Evolutionary conservation across 805 yeast genomes (phyloP).

Genomic region (Yarrowia sp.): DNA sequence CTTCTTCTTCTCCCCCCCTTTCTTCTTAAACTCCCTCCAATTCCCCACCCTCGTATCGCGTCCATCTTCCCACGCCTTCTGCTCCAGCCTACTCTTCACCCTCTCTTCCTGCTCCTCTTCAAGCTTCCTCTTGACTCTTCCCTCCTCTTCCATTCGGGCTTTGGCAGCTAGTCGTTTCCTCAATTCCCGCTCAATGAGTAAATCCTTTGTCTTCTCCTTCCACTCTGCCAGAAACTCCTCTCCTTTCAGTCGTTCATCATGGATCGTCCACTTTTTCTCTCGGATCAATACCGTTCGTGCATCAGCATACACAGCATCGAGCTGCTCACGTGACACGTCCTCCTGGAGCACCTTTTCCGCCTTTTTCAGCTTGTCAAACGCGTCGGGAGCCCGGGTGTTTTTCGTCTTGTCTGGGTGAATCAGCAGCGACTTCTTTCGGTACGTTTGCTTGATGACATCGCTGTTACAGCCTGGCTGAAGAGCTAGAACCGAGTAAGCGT

Average conservation of each 20-base stretch:
- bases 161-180: constrained; percentile 46
- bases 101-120: constrained; percentile 40
- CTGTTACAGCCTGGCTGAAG: constrained; percentile 45
- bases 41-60: constrained; percentile 56
- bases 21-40: constrained; percentile 55
- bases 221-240: constrained; percentile 44
- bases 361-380: constrained; percentile 58
- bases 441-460: constrained; percentile 47
- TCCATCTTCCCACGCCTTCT: constrained; percentile 58
- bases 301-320: constrained; percentile 48
- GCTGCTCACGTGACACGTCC: constrained; percentile 42
- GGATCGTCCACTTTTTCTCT: constrained; percentile 41
- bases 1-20: constrained; percentile 48
- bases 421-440: constrained; percentile 57
- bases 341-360: constrained; percentile 49
- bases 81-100: constrained; percentile 42
- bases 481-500: constrained; percentile 56
- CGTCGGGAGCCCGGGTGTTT: constrained; percentile 58
- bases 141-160: constrained; percentile 45
- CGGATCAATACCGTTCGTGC: constrained; percentile 44
- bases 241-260: constrained; percentile 43
- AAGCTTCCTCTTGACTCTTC: constrained; percentile 40
- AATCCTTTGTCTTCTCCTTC: constrained; percentile 45
- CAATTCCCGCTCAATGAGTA: constrained; percentile 49
- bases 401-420: constrained; percentile 68